Percentiles rank a stretch among this genome's conserved stretches.
Evolutionary conservation across 208 protist genomes (phyloP).

Genomic region (Trypanosoma grayi): DNA sequence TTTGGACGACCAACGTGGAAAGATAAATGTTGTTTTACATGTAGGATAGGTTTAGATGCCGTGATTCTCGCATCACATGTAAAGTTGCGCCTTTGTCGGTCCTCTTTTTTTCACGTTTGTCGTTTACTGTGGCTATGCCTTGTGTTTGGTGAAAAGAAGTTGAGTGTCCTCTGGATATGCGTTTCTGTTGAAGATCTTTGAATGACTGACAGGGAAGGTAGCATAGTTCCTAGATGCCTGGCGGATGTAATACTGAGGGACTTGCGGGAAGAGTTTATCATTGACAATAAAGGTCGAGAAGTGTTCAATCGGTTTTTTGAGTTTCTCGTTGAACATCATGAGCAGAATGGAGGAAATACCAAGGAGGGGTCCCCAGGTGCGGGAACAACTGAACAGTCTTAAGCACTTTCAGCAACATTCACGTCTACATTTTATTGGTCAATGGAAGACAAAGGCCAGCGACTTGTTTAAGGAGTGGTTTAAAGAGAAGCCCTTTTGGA

Average conservation of each 20-base stretch:
- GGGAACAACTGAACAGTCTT: conserved; percentile 78
- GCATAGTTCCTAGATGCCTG: conserved; percentile 23
- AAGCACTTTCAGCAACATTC: conserved; percentile 86
- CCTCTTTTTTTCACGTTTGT: conserved; percentile 2
- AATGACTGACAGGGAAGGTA: conserved; percentile 5
- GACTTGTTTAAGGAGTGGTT: conserved; percentile 66
- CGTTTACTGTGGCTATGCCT: background rate
- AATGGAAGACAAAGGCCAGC: conserved; percentile 84
- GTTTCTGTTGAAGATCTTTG: background rate
- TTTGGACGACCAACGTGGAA: conserved; percentile 13
- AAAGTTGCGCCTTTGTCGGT: background rate
- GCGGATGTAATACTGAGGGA: conserved; percentile 37
- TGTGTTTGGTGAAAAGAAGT: too few species aligned
- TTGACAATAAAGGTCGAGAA: conserved; percentile 33
- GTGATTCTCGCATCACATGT: background rate
- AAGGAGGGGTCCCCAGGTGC: conserved; percentile 1
- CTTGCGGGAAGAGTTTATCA: conserved; percentile 33
- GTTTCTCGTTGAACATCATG: conserved; percentile 21
- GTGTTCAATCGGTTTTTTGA: conserved; percentile 32
- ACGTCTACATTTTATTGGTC: conserved; percentile 93
- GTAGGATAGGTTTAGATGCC: too few species aligned
- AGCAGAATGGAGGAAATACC: conserved; percentile 16
- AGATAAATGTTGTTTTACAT: conserved; percentile 27
- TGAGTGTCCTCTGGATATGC: too few species aligned
- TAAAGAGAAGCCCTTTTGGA: conserved; percentile 57